phyloP scores from a whole-genome alignment of 148 eudicot species.

The Spergularia bocconei region DNA sequence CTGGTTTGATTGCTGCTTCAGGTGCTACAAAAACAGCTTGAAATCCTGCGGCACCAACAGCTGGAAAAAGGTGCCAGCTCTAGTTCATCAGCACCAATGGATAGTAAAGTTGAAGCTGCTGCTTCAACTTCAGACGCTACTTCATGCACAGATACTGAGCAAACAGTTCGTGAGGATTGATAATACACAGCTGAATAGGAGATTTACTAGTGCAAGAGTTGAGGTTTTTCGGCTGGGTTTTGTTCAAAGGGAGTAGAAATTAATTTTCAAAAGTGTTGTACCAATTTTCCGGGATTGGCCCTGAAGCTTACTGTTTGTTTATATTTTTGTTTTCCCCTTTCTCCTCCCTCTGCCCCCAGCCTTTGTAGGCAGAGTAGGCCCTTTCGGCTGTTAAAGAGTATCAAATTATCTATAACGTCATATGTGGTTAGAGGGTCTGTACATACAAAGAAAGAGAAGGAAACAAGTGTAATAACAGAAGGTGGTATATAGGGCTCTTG shows the following conservation, averaged over 20 bases:
- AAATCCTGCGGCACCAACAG: slow-evolving; percentile 35
- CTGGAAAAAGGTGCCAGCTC: slow-evolving; percentile 35
- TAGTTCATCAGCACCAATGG: slow-evolving; percentile 31
- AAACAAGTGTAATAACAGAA: slow-evolving; percentile 7
- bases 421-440: slow-evolving; percentile 19
- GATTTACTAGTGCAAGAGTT: not conserved
- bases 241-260: slow-evolving; percentile 8
- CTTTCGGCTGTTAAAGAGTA: slow-evolving; percentile 9
- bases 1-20: slow-evolving; percentile 23
- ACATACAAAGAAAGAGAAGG: slow-evolving; percentile 17
- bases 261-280: slow-evolving; percentile 17
- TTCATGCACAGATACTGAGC: slow-evolving; percentile 27
- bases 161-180: slow-evolving; percentile 17
- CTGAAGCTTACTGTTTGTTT: slow-evolving; percentile 8
- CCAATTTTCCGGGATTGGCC: slow-evolving; percentile 10
- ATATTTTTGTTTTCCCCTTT: not conserved
- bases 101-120: slow-evolving; percentile 42
- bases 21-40: slow-evolving; percentile 61
- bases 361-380: not conserved
- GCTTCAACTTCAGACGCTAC: slow-evolving; percentile 33
- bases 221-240: not conserved
- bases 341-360: not conserved
- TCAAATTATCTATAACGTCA: slow-evolving; percentile 3
- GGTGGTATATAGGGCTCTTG: slow-evolving; percentile 15
- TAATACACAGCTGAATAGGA: slow-evolving; percentile 7